Base-by-base conservation (phyloP, 805 yeast species). In the Nakazawaea siamensis region DNA sequence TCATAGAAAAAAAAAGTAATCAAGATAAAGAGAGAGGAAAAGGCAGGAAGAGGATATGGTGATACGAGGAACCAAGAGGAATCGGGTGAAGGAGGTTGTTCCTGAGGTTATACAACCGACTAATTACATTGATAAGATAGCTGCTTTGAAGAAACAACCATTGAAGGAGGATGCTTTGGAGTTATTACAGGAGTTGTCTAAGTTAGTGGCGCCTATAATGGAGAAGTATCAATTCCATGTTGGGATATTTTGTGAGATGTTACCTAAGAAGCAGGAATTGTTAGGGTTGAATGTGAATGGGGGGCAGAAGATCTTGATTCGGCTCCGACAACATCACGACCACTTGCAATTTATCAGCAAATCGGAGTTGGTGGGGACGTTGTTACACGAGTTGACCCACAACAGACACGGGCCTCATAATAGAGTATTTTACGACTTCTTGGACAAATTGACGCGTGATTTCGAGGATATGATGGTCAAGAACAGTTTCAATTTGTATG, bases 361-460 rank as follows among this genome's bases (percentile, higher is more conserved):
- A 55, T 66, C 75, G 3, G 76, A 76, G 33, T 57, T 88, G 2
- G 50, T 88, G 18, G 95, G 87, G 1, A 86, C 95, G 0, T 71
- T 87, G 76, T 60, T 90, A 4, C 97, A 90, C 55, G 97, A 90
- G 52, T 62, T 90, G 27, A 72, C 85, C 2, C 97, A 90, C 52
- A 88, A 86, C 52, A 51, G 65, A 15, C 61, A 62, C 48, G 95
- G 96, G 0, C 82, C 94, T 0, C 97, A 90, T 51, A 80, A 90
- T 58, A 69, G 59, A 2, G 58, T 57, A 39, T 90, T 90, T 50
- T 84, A 84, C 51, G 59, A 60, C 33, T 66, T 68, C 33, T 54
- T 86, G 43, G 90, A 82, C 36, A 74, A 70, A 40, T 60, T 82
- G 27, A 71, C 69, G 38, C 60, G 59, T 5, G 58, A 80, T 47